phyloP scores from a whole-genome alignment of 176 grass and related monocot species.

The Aegilops speltoides region DNA sequence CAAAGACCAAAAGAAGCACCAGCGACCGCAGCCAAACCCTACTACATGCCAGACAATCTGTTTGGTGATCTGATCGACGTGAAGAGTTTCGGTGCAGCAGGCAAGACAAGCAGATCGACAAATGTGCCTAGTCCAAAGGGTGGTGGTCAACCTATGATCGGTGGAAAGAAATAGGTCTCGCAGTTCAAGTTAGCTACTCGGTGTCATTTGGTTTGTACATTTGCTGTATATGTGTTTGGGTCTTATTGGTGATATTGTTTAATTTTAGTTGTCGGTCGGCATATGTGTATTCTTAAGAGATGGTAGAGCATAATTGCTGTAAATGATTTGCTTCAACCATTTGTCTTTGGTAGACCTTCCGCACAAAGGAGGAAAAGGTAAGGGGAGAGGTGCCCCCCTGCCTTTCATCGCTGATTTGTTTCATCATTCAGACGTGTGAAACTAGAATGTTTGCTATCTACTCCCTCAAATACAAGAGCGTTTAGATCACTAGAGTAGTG shows the following conservation, averaged over 20 bases:
- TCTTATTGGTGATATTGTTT: conserved; percentile 18
- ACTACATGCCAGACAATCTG: conserved; percentile 88
- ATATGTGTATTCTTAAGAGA: conserved; percentile 20
- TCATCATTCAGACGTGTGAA: not conserved
- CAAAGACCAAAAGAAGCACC: conserved; percentile 36
- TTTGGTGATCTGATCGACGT: conserved; percentile 93
- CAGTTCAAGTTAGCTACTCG: not conserved
- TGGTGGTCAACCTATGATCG: conserved; percentile 76
- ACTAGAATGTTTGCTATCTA: not conserved
- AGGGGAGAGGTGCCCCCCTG: too few relatives aligned
- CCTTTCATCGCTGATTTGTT: not conserved
- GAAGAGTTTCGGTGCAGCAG: conserved; percentile 61
- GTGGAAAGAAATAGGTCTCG: conserved; percentile 67
- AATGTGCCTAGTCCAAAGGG: conserved; percentile 46
- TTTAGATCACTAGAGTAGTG: too few relatives aligned
- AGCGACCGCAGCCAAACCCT: conserved; percentile 47
- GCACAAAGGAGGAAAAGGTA: too few relatives aligned
- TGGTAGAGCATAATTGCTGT: conserved; percentile 25
- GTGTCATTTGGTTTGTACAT: conserved; percentile 48
- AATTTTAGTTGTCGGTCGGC: not conserved
- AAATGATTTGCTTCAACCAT: conserved; percentile 8
- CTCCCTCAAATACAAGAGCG: too few relatives aligned
- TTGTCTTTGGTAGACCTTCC: not conserved
- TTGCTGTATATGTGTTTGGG: conserved; percentile 44
- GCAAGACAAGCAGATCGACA: conserved; percentile 43